phyloP scores from a whole-genome alignment of 306 rosid genomes.

The Biancaea sappan region DNA sequence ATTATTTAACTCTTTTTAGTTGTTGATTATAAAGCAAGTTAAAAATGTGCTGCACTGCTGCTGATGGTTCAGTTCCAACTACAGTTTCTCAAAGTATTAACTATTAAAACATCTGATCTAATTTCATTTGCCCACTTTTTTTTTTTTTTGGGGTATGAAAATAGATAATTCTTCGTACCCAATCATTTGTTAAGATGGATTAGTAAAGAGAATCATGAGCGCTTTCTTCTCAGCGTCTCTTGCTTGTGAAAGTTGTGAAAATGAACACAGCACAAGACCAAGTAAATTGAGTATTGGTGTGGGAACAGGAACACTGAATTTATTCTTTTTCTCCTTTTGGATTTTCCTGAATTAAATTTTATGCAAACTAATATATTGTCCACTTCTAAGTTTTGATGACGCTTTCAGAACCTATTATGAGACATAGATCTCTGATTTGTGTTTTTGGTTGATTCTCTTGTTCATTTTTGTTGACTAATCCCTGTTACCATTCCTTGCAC shows the following conservation, averaged over 20 bases:
- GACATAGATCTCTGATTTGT: background rate
- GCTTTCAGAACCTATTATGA: background rate
- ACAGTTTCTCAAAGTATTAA: background rate
- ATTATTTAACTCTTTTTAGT: background rate
- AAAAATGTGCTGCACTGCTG: background rate
- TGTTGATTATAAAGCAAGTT: background rate
- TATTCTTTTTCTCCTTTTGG: conserved; percentile 5
- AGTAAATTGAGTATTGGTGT: background rate
- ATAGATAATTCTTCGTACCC: background rate
- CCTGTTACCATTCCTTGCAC: background rate
- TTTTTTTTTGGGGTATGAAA: background rate
- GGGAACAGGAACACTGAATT: background rate
- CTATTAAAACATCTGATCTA: no score
- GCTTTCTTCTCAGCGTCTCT: background rate
- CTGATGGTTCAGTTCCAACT: background rate
- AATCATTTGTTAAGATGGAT: background rate
- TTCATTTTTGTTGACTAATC: background rate
- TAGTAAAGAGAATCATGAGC: background rate
- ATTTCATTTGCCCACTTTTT: background rate
- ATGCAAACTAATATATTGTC: background rate
- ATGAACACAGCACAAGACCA: background rate
- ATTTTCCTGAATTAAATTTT: background rate
- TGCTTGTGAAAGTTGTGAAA: background rate
- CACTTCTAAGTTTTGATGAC: background rate
- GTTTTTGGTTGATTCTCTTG: background rate